Evolutionary conservation across 176 grass and related monocot species (phyloP).

Genomic region (Oryza coarctata): DNA sequence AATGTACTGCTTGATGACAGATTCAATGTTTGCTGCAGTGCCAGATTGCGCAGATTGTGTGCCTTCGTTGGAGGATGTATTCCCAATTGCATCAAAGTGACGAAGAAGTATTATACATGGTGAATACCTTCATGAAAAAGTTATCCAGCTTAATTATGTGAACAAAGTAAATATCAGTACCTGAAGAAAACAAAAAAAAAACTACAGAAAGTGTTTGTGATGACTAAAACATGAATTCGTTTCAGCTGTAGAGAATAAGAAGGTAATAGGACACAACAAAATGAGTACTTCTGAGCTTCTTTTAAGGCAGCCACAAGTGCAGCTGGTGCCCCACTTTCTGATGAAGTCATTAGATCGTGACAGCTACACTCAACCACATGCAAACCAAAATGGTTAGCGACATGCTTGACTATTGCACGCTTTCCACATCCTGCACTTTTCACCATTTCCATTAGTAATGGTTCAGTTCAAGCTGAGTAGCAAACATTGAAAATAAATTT

Average conservation of each 20-base stretch:
- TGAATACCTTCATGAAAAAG: slow-evolving; percentile 71
- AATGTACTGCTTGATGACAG: slow-evolving; percentile 73
- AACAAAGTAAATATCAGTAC: slow-evolving; percentile 11
- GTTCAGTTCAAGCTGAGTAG: background rate
- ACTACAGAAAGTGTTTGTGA: slow-evolving; percentile 1
- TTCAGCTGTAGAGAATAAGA: slow-evolving; percentile 14
- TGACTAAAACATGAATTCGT: slow-evolving; percentile 21
- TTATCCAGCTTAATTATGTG: slow-evolving; percentile 20
- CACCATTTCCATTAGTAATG: background rate
- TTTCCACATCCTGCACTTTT: slow-evolving; percentile 81
- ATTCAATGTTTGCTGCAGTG: slow-evolving; percentile 69
- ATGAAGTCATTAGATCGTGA: slow-evolving; percentile 75
- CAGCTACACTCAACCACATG: slow-evolving; percentile 92
- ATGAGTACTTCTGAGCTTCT: slow-evolving; percentile 68
- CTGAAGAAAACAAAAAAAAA: slow-evolving; percentile 17
- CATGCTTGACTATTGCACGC: slow-evolving; percentile 68
- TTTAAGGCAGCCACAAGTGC: slow-evolving; percentile 82
- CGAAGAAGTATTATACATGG: slow-evolving; percentile 88
- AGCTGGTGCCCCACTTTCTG: slow-evolving; percentile 68
- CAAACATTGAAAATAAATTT: slow-evolving; percentile 4
- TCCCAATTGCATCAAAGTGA: slow-evolving; percentile 76
- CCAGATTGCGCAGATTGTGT: slow-evolving; percentile 79
- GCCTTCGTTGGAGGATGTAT: slow-evolving; percentile 71
- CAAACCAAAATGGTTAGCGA: slow-evolving; percentile 67
- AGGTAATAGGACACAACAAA: slow-evolving; percentile 20